These are phyloP conservation scores for Pseudogymnoascus sp. DNA, from an alignment of 2,329 filamentous ascomycete genomes.

Conservation along the genomic window DNA sequence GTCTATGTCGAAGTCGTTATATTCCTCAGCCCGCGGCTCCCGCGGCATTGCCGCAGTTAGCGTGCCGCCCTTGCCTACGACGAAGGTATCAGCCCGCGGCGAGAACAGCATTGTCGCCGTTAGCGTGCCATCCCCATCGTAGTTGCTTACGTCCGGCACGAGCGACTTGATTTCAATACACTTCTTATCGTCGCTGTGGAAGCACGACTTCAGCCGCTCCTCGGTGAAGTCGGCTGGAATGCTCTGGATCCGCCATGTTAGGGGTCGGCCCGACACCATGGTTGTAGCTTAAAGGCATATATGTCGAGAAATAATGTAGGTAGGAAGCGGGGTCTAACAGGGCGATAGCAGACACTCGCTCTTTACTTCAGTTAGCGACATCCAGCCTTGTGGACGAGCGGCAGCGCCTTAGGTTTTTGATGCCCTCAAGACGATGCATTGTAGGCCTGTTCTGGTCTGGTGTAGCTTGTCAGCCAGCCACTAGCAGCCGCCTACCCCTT, in stretches of 20 bases:
- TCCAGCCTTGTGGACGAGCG: background rate
- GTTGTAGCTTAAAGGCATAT: background rate
- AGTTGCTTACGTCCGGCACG: background rate
- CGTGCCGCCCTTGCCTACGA: background rate
- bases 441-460: background rate
- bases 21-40: background rate
- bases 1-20: background rate
- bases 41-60: background rate
- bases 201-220: background rate
- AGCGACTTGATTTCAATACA: background rate
- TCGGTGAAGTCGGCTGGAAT: background rate
- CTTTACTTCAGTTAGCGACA: background rate
- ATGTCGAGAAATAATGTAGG: background rate
- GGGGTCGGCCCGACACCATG: background rate
- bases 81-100: background rate
- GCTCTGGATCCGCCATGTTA: background rate
- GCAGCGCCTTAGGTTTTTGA: too few species aligned
- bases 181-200: background rate
- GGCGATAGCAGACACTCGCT: background rate
- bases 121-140: background rate
- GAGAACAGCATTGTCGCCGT: background rate
- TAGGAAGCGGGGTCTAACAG: background rate
- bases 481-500: background rate
- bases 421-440: background rate
- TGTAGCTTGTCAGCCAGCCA: background rate